Conservation (phyloP, 2,329 filamentous ascomycete species). For the Penicillium expansum region DNA sequence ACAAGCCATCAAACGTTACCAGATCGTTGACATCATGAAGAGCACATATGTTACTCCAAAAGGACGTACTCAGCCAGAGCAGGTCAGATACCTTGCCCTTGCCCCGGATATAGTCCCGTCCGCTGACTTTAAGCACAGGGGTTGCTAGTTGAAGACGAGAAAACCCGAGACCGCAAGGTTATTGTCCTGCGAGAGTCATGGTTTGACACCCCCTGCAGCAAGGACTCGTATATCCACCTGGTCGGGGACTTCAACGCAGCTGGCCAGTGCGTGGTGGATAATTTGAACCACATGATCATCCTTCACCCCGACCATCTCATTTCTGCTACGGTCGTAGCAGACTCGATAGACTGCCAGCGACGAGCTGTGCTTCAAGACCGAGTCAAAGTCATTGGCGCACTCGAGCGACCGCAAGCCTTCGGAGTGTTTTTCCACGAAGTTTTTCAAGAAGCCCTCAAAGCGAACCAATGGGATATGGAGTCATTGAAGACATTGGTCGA, state of each 20-base stretch:
- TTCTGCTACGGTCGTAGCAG: constrained; percentile 91
- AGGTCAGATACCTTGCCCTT: constrained; percentile 54
- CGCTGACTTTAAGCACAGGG: constrained; percentile 53
- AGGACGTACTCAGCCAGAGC: constrained; percentile 63
- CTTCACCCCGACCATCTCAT: constrained; percentile 93
- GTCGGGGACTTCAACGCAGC: constrained; percentile 70
- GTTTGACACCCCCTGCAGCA: constrained; percentile 73
- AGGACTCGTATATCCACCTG: constrained; percentile 78
- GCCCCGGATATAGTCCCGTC: neutral
- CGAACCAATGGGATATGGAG: constrained; percentile 72
- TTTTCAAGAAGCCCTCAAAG: constrained; percentile 84
- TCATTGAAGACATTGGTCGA: constrained; percentile 69
- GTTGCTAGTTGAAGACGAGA: constrained; percentile 77
- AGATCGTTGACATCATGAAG: constrained; percentile 71
- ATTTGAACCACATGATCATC: constrained; percentile 80
- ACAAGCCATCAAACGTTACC: constrained; percentile 78
- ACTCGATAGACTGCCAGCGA: constrained; percentile 88
- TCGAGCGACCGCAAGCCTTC: constrained; percentile 79
- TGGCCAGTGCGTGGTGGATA: constrained; percentile 78
- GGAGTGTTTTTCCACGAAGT: constrained; percentile 92
- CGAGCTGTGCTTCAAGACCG: constrained; percentile 92
- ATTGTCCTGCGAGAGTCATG: constrained; percentile 82
- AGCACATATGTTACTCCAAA: constrained; percentile 64
- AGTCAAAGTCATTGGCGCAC: constrained; percentile 82
- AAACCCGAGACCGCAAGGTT: constrained; percentile 61